Conservation (phyloP, 257 asterid species). For the Solanum lignicaule region DNA sequence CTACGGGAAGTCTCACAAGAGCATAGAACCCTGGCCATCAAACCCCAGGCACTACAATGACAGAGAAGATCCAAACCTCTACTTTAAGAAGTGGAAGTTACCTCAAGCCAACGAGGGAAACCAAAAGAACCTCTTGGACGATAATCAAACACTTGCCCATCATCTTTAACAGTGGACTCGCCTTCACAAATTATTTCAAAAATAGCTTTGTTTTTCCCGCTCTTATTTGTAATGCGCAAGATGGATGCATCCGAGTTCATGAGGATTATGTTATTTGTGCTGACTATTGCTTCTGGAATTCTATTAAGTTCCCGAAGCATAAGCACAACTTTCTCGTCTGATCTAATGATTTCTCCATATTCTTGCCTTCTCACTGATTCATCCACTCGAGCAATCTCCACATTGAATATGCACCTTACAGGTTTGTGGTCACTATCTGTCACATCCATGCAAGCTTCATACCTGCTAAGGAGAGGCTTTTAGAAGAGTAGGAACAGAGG, state of each 20-base stretch:
- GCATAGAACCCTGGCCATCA: background rate
- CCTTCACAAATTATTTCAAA: conserved; percentile 77
- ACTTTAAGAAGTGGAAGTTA: conserved; percentile 17
- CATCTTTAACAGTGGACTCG: conserved; percentile 45
- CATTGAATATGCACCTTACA: conserved; percentile 71
- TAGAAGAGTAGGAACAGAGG: background rate
- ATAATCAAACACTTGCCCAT: conserved; percentile 69
- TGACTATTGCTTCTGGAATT: conserved; percentile 77
- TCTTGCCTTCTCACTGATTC: conserved; percentile 87
- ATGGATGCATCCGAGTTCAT: conserved; percentile 72
- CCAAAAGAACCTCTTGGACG: conserved; percentile 80
- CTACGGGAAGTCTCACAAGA: background rate
- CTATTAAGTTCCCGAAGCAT: conserved; percentile 37
- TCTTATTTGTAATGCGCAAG: conserved; percentile 75
- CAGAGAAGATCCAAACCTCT: background rate
- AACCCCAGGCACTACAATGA: background rate
- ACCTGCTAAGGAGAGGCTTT: conserved; percentile 37
- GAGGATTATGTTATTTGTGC: conserved; percentile 85
- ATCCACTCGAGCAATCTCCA: conserved; percentile 86
- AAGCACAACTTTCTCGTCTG: conserved; percentile 55
- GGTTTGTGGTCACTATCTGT: conserved; percentile 99
- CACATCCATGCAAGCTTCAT: conserved; percentile 98
- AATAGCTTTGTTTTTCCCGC: conserved; percentile 43
- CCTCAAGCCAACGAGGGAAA: conserved; percentile 96
- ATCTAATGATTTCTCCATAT: conserved; percentile 72